These are phyloP conservation scores for Vaccinium vitisidaea DNA, from an alignment of 148 eudicot species.

Conservation along the genomic window DNA sequence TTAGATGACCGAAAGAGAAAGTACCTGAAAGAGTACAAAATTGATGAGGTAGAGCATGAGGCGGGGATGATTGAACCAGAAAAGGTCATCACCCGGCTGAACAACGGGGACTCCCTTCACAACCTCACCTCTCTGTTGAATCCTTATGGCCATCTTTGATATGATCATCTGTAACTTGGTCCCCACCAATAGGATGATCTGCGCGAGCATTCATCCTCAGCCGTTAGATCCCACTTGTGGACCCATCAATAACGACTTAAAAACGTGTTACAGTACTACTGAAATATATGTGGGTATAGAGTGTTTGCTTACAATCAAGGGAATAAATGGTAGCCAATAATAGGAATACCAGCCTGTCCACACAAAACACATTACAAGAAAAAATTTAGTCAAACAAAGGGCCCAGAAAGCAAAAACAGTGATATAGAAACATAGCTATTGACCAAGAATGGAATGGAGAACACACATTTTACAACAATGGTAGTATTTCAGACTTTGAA, in stretches of 20 bases:
- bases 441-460: neutral
- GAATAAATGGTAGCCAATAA: conserved; percentile 51
- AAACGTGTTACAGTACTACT: no score
- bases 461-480: no score
- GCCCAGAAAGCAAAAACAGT: neutral
- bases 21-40: conserved; percentile 52
- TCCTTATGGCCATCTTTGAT: conserved; percentile 52
- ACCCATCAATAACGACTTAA: neutral
- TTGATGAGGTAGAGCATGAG: conserved; percentile 44
- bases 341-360: conserved; percentile 45
- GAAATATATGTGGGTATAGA: neutral
- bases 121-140: conserved; percentile 53
- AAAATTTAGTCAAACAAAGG: neutral
- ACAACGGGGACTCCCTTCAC: conserved; percentile 50
- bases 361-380: neutral
- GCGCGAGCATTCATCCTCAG: conserved; percentile 1
- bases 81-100: conserved; percentile 45
- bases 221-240: neutral
- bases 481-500: neutral
- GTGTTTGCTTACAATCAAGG: conserved; percentile 37
- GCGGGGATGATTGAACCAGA: conserved; percentile 52
- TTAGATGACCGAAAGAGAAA: no score
- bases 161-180: conserved; percentile 64
- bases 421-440: neutral
- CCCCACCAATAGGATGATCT: conserved; percentile 59